Evolutionary conservation across 495 filamentous ascomycete genomes (phyloP), one percentile per base, ranked within the genome.

Genomic region (Neurospora africana): DNA sequence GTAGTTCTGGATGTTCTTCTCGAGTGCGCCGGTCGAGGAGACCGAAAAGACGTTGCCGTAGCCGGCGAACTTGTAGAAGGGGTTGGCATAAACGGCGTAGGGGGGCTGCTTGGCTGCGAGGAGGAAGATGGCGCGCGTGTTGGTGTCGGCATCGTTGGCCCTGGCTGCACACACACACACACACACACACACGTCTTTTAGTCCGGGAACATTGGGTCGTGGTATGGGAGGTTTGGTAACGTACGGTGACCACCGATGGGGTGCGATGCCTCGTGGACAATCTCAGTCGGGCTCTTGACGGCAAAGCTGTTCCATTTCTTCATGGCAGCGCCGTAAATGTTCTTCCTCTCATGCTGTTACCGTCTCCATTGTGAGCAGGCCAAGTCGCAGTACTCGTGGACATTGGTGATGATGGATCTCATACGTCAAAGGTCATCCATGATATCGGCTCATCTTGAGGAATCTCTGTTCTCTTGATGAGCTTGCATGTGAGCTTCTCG

Each of bases 401-500:
- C 35, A 65, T 70, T 65, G n/a, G n/a, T 36, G 36, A 36, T 8
- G 69, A 19, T 41, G 38, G 9, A 27, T 44, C 19, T 80, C 87
- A 80, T 83, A 92, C 91, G 77, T 92, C 90, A 76, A 94, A 93
- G 47, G 91, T 90, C 90, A 95, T 93, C 92, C 92, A 95, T 75
- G 91, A 94, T 76, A 95, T 94, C 4, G 92, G 90, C 82, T 95
- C 91, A 67, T 93, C 89, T 44, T 91, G 82, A 10, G 91, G 91
- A 72, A 94, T 94, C 61, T 89, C 86, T 15, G 91, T 94, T 73
- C 89, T 89, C 85, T 94, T 92, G 78, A 94, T 79, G 79, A 93
- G 74, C 72, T 89, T 86, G 74, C 94, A 79, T 6, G 86, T 90
- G 68, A 92, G 82, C 27, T 85, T 86, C 78, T 93, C 91, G 78